phyloP scores from a whole-genome alignment of 495 filamentous ascomycete species.

The Hypomontagnella submonticulosa region DNA sequence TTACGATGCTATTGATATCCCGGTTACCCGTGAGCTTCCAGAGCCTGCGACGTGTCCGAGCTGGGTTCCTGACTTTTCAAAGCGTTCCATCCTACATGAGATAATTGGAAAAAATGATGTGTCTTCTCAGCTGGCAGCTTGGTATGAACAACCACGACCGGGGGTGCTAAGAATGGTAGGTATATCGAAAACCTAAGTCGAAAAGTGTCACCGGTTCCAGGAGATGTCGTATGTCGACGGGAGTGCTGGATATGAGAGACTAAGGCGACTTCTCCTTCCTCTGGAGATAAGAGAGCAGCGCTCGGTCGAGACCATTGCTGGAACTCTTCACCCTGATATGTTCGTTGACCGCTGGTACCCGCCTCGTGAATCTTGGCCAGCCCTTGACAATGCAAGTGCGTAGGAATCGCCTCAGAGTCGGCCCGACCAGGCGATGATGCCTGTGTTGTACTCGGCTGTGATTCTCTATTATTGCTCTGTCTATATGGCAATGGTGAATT shows the following conservation, averaged over 20 bases:
- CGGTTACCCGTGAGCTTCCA: not conserved
- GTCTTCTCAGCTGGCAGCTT: constrained; percentile 1
- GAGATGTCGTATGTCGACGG: not conserved
- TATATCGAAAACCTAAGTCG: not conserved
- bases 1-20: not conserved
- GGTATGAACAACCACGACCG: constrained; percentile 14
- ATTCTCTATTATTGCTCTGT: constrained; percentile 1
- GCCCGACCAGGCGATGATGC: constrained; percentile 20
- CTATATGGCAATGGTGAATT: constrained; percentile 11
- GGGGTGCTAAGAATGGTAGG: constrained; percentile 18
- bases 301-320: not conserved
- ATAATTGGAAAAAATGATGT: not conserved
- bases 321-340: too few species aligned
- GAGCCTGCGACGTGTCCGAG: constrained; percentile 10
- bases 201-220: constrained; percentile 1
- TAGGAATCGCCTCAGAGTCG: constrained; percentile 10
- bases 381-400: not conserved
- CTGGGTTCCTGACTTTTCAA: constrained; percentile 32
- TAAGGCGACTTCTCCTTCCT: not conserved
- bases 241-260: not conserved
- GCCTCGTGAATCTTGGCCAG: too few species aligned
- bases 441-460: constrained; percentile 23
- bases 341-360: too few species aligned
- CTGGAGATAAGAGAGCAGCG: not conserved
- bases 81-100: not conserved